Conservation (phyloP, 768 basidiomycete species). For the Megacollybia marginata region DNA sequence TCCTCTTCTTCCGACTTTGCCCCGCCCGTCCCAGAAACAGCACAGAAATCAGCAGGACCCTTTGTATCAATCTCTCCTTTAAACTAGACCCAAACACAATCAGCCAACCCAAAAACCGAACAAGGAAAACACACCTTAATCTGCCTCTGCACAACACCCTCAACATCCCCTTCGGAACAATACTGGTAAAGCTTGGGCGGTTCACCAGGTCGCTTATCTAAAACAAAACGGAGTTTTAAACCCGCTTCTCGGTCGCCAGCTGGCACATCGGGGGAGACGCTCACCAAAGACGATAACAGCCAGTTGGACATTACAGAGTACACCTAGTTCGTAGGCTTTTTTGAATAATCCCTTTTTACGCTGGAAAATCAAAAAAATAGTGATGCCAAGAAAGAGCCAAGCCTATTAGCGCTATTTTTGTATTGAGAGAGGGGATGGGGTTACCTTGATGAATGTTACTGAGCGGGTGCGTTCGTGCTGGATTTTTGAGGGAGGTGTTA, state of each 20-base stretch:
- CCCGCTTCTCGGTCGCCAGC: slow-evolving; percentile 11
- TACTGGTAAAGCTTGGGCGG: slow-evolving; percentile 52
- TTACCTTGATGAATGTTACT: slow-evolving; percentile 11
- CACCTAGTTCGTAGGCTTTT: slow-evolving; percentile 10
- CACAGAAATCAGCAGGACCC: not conserved
- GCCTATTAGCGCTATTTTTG: too few species aligned
- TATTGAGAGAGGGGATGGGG: too few species aligned
- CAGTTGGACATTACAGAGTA: slow-evolving; percentile 10
- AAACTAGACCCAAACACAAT: not conserved
- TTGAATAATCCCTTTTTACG: slow-evolving; percentile 10
- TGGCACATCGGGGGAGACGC: slow-evolving; percentile 9
- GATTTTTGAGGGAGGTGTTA: too few species aligned
- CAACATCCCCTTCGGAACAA: slow-evolving; percentile 36
- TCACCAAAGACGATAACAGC: slow-evolving; percentile 10
- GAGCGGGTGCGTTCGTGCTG: slow-evolving; percentile 11
- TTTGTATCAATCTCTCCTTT: not conserved
- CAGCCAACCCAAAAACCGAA: not conserved
- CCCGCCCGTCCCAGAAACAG: not conserved
- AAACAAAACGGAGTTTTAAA: slow-evolving; percentile 3
- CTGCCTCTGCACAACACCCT: slow-evolving; percentile 35
- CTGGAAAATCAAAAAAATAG: slow-evolving; percentile 1
- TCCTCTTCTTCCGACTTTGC: not conserved
- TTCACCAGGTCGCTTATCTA: slow-evolving; percentile 45
- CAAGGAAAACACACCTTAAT: not conserved
- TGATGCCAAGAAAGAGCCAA: not conserved